Evolutionary conservation across 441 rosid genomes (phyloP), one percentile per base, ranked within the genome.

Genomic region (Erodium moschatum): DNA sequence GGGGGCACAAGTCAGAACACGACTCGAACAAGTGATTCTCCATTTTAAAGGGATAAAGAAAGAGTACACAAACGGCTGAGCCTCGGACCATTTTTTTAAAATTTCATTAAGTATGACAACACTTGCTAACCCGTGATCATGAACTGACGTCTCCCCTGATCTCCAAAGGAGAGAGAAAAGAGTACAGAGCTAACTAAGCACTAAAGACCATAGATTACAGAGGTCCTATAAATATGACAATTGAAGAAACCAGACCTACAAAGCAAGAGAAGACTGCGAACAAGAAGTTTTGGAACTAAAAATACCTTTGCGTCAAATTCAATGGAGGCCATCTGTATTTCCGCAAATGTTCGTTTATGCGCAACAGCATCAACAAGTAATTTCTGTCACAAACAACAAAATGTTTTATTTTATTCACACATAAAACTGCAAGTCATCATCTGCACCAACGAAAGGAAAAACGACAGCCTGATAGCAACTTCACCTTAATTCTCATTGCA

Each of bases 261-360:
- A 33, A 33, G 38, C 38, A 44, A 44, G 12, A 12, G 2, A 10
- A 44, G 50, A 10, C 50, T 10, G 13, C n/a, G n/a, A 44, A 12
- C 50, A 61, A 27, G 13, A 61, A 31, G 66, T 31, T 63, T 29
- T 63, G 66, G 40, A 63, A 63, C 50, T 19, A 65, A 48, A 64
- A 67, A 64, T 85, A 89, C 96, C 96, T 88, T 93, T 16, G 85
- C 77, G 71, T 87, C 93, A 75, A 84, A 68, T 79, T 93, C 97
- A 74, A 87, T 85, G 68, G 83, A 84, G 64, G 85, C 76, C 96
- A 91, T 79, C 48, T 85, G 85, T 74, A 75, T 81, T 74, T 86
- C 89, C 5, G 87, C 83, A 60, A 68, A 86, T 70, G 74, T 84
- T 90, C 95, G 84, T 74, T 81, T 87, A 69, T 64, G 46, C 65